These are phyloP conservation scores for Fagopyrum tataricum DNA, from an alignment of 148 eudicot species.

Conservation along the genomic window DNA sequence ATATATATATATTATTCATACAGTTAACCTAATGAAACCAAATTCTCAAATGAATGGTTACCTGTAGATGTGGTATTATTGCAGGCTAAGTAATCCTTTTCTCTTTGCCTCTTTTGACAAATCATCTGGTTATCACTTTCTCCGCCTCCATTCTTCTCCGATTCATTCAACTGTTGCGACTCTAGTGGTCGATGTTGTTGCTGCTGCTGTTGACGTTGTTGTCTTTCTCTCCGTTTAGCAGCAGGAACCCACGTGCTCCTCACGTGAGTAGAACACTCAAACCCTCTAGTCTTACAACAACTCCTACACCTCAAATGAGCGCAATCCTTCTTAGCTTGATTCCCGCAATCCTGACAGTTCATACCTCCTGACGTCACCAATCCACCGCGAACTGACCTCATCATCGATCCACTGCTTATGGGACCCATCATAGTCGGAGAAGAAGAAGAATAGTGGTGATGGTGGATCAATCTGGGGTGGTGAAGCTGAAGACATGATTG, in stretches of 20 bases:
- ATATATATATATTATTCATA: too few species aligned
- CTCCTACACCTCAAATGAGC: conserved; percentile 63
- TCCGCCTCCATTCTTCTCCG: conserved; percentile 16
- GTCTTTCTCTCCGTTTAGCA: conserved; percentile 66
- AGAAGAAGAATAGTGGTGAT: conserved; percentile 17
- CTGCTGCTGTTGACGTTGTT: conserved; percentile 25
- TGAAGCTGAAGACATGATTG: conserved; percentile 49
- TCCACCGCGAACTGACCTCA: conserved; percentile 18
- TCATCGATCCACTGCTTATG: conserved; percentile 20
- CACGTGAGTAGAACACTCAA: conserved; percentile 74
- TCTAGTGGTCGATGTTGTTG: conserved; percentile 20
- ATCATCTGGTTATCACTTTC: conserved; percentile 5
- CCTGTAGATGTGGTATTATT: background rate
- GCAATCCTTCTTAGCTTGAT: conserved; percentile 84
- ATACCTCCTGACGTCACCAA: conserved; percentile 25
- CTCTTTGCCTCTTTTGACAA: conserved; percentile 26
- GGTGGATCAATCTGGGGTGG: conserved; percentile 25
- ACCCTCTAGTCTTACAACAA: conserved; percentile 79
- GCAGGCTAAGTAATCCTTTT: background rate
- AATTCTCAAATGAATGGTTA: background rate
- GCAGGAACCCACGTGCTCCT: conserved; percentile 97
- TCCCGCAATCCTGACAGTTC: conserved; percentile 86
- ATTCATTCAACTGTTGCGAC: conserved; percentile 19
- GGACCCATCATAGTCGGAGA: conserved; percentile 2
- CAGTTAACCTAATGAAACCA: background rate